These are phyloP conservation scores for Xylaria bambusicola DNA, from an alignment of 495 filamentous ascomycete species.

Conservation along the genomic window DNA sequence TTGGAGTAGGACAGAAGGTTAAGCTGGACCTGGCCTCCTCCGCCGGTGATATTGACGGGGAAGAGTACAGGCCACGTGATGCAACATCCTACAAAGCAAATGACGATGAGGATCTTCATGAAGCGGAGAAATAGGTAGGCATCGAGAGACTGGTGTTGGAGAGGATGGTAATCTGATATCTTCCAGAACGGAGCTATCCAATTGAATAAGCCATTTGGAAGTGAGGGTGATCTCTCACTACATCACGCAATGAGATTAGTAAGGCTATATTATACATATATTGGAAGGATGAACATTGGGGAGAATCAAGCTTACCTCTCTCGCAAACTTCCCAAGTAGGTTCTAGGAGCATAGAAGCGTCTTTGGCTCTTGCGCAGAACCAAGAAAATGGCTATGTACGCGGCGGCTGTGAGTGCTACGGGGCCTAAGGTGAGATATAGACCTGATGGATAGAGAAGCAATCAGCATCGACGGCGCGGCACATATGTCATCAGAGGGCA, in stretches of 20 bases:
- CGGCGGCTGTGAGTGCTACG: slow-evolving; percentile 60
- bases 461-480: slow-evolving; percentile 16
- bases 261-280: not conserved
- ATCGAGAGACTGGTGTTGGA: slow-evolving; percentile 88
- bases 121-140: slow-evolving; percentile 87
- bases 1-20: slow-evolving; percentile 81
- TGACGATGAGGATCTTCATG: slow-evolving; percentile 67
- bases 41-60: slow-evolving; percentile 84
- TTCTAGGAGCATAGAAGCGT: slow-evolving; percentile 84
- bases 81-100: slow-evolving; percentile 77
- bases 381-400: slow-evolving; percentile 73
- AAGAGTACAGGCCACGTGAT: slow-evolving; percentile 87
- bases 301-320: slow-evolving; percentile 60
- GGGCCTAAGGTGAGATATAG: slow-evolving; percentile 64
- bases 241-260: not conserved
- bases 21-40: slow-evolving; percentile 62
- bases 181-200: slow-evolving; percentile 78
- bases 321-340: slow-evolving; percentile 75
- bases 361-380: slow-evolving; percentile 70
- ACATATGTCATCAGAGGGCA: not conserved
- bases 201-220: slow-evolving; percentile 69
- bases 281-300: too few species aligned
- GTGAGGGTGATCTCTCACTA: slow-evolving; percentile 67
- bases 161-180: slow-evolving; percentile 78
- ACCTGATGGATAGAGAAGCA: slow-evolving; percentile 15